Conservation (phyloP, 768 basidiomycete genomes). For the Lepiota venenata region DNA sequence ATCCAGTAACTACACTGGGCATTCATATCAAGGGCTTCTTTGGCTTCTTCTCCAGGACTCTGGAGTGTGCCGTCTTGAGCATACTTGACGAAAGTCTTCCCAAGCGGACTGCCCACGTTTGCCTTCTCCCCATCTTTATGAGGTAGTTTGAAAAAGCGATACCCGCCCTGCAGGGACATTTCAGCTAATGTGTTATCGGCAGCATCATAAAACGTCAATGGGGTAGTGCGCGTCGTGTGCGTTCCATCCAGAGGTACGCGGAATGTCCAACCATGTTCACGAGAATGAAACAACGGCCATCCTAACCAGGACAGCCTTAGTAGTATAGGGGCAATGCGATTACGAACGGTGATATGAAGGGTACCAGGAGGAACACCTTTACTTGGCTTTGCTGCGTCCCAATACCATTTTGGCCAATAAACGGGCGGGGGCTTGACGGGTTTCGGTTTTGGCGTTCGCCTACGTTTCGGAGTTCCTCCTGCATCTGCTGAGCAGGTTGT, state of each 20-base stretch:
- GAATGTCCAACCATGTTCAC: conserved; percentile 90
- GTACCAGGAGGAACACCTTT: conserved; percentile 64
- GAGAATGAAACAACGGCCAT: conserved; percentile 81
- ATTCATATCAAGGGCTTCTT: conserved; percentile 86
- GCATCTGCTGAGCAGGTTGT: not conserved
- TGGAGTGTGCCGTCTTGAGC: conserved; percentile 85
- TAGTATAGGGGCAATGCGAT: conserved; percentile 78
- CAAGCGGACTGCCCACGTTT: conserved; percentile 92
- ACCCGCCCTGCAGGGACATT: conserved; percentile 42
- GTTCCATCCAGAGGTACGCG: conserved; percentile 56
- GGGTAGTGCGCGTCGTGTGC: conserved; percentile 41
- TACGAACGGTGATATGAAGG: conserved; percentile 83
- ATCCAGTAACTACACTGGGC: conserved; percentile 98
- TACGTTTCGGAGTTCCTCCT: conserved; percentile 21
- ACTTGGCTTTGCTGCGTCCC: conserved; percentile 79
- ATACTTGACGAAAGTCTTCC: conserved; percentile 86
- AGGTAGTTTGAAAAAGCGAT: conserved; percentile 85
- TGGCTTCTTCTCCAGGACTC: conserved; percentile 78
- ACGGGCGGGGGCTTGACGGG: conserved; percentile 43
- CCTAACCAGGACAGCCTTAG: conserved; percentile 86
- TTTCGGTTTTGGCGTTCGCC: conserved; percentile 26
- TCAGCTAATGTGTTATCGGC: conserved; percentile 60
- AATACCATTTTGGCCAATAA: conserved; percentile 97
- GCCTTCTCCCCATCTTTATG: conserved; percentile 94
- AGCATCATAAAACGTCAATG: conserved; percentile 58